phyloP scores from a whole-genome alignment of 1,284 basidiomycete genomes.

The Mycena citricolor region DNA sequence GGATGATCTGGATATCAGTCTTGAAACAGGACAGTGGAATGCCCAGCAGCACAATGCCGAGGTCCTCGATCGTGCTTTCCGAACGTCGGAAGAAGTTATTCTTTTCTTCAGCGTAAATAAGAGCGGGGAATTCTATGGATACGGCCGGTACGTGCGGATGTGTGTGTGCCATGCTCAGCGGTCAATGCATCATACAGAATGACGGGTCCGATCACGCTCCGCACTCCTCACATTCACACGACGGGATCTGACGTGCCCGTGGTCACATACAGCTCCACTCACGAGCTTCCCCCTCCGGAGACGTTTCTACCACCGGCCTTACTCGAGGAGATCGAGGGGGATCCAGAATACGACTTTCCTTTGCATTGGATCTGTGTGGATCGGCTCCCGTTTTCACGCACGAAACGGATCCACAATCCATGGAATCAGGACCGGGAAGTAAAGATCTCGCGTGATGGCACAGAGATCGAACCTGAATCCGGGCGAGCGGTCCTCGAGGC shows the following conservation, averaged over 20 bases:
- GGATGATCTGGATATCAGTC: slow-evolving; percentile 82
- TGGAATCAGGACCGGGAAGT: slow-evolving; percentile 91
- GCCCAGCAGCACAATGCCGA: slow-evolving; percentile 93
- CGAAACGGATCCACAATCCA: slow-evolving; percentile 81
- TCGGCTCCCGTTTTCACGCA: slow-evolving; percentile 72
- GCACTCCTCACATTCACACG: slow-evolving; percentile 39
- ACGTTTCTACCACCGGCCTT: slow-evolving; percentile 7
- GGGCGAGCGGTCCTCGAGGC: slow-evolving; percentile 73
- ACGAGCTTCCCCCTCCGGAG: slow-evolving; percentile 9
- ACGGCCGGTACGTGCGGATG: slow-evolving; percentile 63
- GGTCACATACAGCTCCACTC: slow-evolving; percentile 1
- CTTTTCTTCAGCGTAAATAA: slow-evolving; percentile 92
- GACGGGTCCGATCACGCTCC: slow-evolving; percentile 25
- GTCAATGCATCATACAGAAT: background rate
- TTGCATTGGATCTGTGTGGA: slow-evolving; percentile 82
- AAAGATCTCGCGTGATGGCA: slow-evolving; percentile 90
- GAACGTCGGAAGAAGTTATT: slow-evolving; percentile 82
- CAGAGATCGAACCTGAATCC: slow-evolving; percentile 81
- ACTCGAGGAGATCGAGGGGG: slow-evolving; percentile 30
- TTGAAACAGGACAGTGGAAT: slow-evolving; percentile 80
- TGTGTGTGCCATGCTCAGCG: background rate
- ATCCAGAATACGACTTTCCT: slow-evolving; percentile 77
- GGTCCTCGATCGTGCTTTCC: slow-evolving; percentile 85
- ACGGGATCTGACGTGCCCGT: slow-evolving; percentile 28
- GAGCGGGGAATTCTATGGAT: slow-evolving; percentile 87